Evolutionary conservation across 1,284 basidiomycete genomes (phyloP), one percentile per base, ranked within the genome.

Genomic region (Heterobasidion parviporum): DNA sequence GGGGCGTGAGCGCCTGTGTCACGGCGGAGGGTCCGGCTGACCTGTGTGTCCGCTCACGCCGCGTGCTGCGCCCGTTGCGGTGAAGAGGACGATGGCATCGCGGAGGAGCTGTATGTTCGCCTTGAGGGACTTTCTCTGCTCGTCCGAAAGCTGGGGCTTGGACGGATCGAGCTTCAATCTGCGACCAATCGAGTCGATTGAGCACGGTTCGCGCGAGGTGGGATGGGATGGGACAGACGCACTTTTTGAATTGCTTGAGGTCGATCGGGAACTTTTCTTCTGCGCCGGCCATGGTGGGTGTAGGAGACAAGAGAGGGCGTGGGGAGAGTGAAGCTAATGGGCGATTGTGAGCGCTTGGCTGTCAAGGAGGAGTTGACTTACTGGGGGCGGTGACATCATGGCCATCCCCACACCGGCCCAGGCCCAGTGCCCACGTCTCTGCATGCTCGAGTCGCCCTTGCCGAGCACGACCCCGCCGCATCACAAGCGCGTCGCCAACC

Each of bases 11-110:
- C 43, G 49, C 41, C 49, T 53, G 52, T 56, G 57, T 47, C 9
- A 34, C 18, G 5, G 33, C 26, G 18, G 12, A 16, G 35, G 35
- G 16, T 18, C 38, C 2, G 3, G 46, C 65, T 52, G 57, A 82
- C 85, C 85, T 62, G 89, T 91, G 69, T 93, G 90, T 34, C 89
- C 89, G 62, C 87, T 89, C 51, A 90, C 87, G 53, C 89, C 89
- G 54, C 89, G 77, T 1, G 88, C 89, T 55, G 89, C 81, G 60
- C 87, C 90, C 10, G 85, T 86, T 3, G 89, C 84, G 2, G 90
- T 92, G 70, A 92, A 92, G 54, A 89, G 74, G 32, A 92, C 83
- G 61, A 92, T 89, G 10, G 79, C 82, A 82, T 92, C 90, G 57
- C 90, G 83, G 63, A 92, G 74, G 34, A 92, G 75, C 67, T 87